These are phyloP conservation scores for Fusarium miscanthi DNA, from an alignment of 2,329 filamentous ascomycete genomes.

Conservation along the genomic window DNA sequence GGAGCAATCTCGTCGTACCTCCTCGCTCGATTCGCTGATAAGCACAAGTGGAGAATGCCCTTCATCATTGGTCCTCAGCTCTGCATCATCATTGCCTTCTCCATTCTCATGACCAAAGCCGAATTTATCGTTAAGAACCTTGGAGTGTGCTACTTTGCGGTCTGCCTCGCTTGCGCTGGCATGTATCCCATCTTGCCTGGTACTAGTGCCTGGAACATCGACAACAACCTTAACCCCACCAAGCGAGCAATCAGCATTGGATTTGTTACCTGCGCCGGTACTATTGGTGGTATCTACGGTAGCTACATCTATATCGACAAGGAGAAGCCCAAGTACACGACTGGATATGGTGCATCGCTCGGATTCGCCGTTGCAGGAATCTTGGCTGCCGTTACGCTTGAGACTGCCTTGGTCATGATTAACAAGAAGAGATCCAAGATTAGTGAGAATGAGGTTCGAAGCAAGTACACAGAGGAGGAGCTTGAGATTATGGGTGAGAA, in stretches of 20 bases:
- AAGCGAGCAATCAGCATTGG: conserved; percentile 53
- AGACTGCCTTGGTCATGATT: conserved; percentile 31
- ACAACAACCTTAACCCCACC: conserved; percentile 49
- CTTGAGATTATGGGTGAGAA: conserved; percentile 49
- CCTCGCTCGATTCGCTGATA: conserved; percentile 46
- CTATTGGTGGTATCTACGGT: conserved; percentile 40
- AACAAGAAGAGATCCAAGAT: conserved; percentile 44
- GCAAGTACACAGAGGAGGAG: conserved; percentile 47
- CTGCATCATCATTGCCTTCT: conserved; percentile 46
- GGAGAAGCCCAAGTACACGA: conserved; percentile 44
- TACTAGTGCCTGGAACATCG: conserved; percentile 51
- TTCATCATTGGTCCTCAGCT: conserved; percentile 48
- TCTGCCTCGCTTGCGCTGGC: conserved; percentile 46
- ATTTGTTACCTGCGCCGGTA: conserved; percentile 45
- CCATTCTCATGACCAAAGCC: conserved; percentile 35
- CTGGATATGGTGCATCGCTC: conserved; percentile 41
- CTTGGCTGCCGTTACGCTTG: conserved; percentile 25
- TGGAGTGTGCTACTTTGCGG: conserved; percentile 34
- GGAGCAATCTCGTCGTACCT: conserved; percentile 40
- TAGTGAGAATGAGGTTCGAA: conserved; percentile 41
- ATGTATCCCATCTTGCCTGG: conserved; percentile 51
- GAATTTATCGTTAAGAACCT: conserved; percentile 34
- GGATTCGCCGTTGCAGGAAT: conserved; percentile 37
- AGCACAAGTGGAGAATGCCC: conserved; percentile 49
- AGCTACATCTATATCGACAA: conserved; percentile 41